Base-by-base conservation (phyloP, 805 yeast genomes). In the Yamadazyma phyllophila region DNA sequence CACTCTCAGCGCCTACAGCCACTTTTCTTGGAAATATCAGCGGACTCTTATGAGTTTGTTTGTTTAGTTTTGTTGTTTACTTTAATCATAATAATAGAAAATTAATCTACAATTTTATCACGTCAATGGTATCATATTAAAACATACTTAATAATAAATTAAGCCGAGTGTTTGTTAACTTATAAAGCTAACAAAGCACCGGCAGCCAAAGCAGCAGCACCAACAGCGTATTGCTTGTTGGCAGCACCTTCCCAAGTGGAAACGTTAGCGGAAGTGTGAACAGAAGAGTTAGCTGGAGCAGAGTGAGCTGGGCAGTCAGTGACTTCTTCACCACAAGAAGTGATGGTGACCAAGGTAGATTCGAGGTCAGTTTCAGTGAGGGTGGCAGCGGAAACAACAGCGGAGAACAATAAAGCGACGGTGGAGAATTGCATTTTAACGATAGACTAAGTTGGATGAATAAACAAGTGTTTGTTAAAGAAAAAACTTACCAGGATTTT, bases 131-230 rank as follows among this genome's bases (percentile, higher is more conserved):
- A 45, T 45, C 44, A 45, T 45, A 45, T 45, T 45, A 45, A 36
- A 44, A 36, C 41, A 35, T 44, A 39, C 36, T 37, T 26, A 44
- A 44, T 26, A 44, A 44, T 32, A 36, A 37, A 37, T 14, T 36
- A 42, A 40, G 39, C 41, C 15, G 37, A 16, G 26, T 26, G 9
- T 42, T 43, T 43, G 43, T 30, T 35, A 45, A 51, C 57, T 62
- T 85, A 84, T 43, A 83, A 74, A 44, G 90, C 86, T 36, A 84
- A 78, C 61, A 71, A 69, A 65, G 75, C 76, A 69, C 75, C 75
- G 43, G 70, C 71, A 62, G 74, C 75, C 62, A 71, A 64, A 56
- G 71, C 75, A 63, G 69, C 75, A 58, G 66, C 73, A 68, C 74
- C 76, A 47, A 66, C 74, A 50, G 71, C 73, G 55, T 46, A 58